phyloP scores from a whole-genome alignment of 177 flowering plant genomes.

The Tripterygium wilfordii region DNA sequence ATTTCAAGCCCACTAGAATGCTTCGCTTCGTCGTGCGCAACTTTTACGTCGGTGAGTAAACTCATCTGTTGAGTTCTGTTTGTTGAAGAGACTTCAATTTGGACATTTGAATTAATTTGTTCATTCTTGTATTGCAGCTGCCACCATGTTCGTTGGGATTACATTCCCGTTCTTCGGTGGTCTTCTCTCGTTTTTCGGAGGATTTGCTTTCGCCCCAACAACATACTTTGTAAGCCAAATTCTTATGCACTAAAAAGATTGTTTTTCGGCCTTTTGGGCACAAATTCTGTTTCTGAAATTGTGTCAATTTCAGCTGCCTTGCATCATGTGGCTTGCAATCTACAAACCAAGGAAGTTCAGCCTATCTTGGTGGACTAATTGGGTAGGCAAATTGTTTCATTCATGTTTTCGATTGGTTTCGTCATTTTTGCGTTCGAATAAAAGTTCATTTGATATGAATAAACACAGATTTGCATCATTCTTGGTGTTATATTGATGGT shows the following conservation, averaged over 20 bases:
- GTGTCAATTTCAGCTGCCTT: background rate
- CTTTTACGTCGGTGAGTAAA: background rate
- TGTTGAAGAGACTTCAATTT: too few relatives aligned
- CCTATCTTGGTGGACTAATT: background rate
- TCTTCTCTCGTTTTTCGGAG: too few relatives aligned
- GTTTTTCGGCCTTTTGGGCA: background rate
- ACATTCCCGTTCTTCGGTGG: background rate
- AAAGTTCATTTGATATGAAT: background rate
- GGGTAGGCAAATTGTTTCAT: background rate
- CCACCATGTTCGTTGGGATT: background rate
- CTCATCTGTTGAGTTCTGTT: background rate
- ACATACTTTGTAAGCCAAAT: background rate
- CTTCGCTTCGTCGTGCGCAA: background rate
- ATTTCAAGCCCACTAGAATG: background rate
- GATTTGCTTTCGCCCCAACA: background rate
- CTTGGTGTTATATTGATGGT: background rate
- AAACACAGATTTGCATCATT: background rate
- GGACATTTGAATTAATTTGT: background rate
- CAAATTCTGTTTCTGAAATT: background rate
- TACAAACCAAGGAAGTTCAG: too few relatives aligned
- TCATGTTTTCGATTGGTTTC: background rate
- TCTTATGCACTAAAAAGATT: background rate
- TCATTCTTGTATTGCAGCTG: background rate
- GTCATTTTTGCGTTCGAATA: background rate
- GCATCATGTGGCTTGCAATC: constrained; percentile 1